Conservation (phyloP, 2,329 filamentous ascomycete species). For the Corinectria fuckeliana region DNA sequence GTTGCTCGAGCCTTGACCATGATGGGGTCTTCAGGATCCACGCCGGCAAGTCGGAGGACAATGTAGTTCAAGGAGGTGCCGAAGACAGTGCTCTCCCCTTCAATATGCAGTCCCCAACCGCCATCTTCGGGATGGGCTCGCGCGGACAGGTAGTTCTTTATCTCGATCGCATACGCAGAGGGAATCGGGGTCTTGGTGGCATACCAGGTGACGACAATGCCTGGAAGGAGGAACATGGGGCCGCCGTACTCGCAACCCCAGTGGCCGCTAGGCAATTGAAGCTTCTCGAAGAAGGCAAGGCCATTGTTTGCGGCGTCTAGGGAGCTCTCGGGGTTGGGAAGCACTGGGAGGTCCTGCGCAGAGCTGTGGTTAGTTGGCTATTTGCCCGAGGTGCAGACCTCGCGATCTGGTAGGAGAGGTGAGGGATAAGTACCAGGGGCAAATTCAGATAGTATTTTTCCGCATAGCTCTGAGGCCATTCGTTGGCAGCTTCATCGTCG, state of each 20-base stretch:
- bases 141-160: conserved; percentile 90
- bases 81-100: conserved; percentile 90
- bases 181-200: conserved; percentile 88
- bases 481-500: conserved; percentile 70
- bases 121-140: conserved; percentile 86
- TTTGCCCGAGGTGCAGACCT: not conserved
- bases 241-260: conserved; percentile 99
- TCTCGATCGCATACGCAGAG: conserved; percentile 80
- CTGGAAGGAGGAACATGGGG: conserved; percentile 92
- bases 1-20: conserved; percentile 85
- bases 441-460: conserved; percentile 90
- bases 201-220: conserved; percentile 85
- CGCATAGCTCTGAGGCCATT: conserved; percentile 87
- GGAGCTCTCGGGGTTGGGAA: conserved; percentile 74
- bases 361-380: conserved; percentile 1
- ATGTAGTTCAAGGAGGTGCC: conserved; percentile 91
- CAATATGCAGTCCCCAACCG: conserved; percentile 97
- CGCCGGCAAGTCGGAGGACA: conserved; percentile 79
- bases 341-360: conserved; percentile 72
- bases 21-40: conserved; percentile 79
- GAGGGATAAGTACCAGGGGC: conserved; percentile 65
- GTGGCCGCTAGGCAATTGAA: conserved; percentile 87
- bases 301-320: conserved; percentile 83
- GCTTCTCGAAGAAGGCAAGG: conserved; percentile 84
- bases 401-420: not conserved